These are phyloP conservation scores for Triangularia setosa DNA, from an alignment of 2,329 filamentous ascomycete species.

Conservation along the genomic window DNA sequence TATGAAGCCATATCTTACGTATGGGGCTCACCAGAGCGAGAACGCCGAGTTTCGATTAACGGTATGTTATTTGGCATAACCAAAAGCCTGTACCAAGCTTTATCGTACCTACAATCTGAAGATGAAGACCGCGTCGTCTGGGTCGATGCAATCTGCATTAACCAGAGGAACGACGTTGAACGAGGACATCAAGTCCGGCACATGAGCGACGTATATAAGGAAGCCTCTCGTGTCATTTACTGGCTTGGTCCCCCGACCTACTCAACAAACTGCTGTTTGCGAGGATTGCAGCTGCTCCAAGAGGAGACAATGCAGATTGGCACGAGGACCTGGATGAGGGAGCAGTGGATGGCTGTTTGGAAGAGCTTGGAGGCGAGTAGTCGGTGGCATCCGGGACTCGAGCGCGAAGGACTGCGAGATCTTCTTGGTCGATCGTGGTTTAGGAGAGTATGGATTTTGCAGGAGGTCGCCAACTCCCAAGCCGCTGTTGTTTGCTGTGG, in stretches of 20 bases:
- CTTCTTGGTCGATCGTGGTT: conserved; percentile 2
- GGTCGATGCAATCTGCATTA: background rate
- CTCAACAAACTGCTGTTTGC: background rate
- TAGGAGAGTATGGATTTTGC: conserved; percentile 10
- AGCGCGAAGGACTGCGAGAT: background rate
- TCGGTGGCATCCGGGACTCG: background rate
- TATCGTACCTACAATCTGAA: background rate
- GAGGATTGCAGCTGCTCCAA: background rate
- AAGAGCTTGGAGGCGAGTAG: background rate
- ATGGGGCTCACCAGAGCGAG: background rate
- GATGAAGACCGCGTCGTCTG: conserved; percentile 1
- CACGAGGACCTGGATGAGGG: background rate
- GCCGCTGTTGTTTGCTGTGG: background rate
- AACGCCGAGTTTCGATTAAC: background rate
- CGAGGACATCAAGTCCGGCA: background rate
- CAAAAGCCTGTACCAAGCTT: conserved; percentile 1
- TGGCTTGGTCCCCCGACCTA: conserved; percentile 1
- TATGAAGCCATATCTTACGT: conserved; percentile 12
- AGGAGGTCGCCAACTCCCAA: conserved; percentile 9
- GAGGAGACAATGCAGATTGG: background rate
- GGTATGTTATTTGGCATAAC: background rate
- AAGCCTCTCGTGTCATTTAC: background rate
- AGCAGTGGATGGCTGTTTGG: conserved; percentile 4
- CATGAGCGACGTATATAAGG: background rate
- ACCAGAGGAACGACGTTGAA: background rate